Evolutionary conservation across 2,329 filamentous ascomycete species (phyloP).

Genomic region (Clarireedia homoeocarpa): DNA sequence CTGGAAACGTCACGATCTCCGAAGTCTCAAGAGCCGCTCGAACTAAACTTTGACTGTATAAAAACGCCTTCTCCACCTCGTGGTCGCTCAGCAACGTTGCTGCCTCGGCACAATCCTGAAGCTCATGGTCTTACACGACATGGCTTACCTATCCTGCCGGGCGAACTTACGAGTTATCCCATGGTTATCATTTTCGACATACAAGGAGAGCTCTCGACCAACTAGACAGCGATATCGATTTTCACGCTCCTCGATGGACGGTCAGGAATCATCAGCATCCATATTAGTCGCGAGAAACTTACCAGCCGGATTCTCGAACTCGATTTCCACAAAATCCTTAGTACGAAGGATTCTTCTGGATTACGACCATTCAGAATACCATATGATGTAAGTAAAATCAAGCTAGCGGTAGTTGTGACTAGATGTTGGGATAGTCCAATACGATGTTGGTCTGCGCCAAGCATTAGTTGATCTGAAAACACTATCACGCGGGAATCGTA

Average conservation of each 20-base stretch:
- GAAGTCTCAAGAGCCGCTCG: neutral
- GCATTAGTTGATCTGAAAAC: neutral
- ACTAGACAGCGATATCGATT: neutral
- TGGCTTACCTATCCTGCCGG: no score
- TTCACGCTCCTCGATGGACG: neutral
- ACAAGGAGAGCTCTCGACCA: neutral
- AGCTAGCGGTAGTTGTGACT: neutral
- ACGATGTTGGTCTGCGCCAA: neutral
- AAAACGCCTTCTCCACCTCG: neutral
- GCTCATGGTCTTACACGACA: no score
- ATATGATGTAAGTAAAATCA: neutral
- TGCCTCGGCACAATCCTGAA: no score
- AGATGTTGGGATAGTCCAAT: neutral
- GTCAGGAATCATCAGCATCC: neutral
- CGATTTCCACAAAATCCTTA: neutral
- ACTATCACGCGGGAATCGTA: neutral
- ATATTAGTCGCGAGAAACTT: neutral
- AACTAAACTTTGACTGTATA: neutral
- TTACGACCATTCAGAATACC: neutral
- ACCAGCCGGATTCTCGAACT: neutral
- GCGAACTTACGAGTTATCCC: no score
- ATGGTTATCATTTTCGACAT: neutral
- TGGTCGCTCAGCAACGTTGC: neutral
- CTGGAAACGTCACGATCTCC: neutral
- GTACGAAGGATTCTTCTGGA: neutral